phyloP scores from a whole-genome alignment of 2,329 filamentous ascomycete species.

The Monosporascus sp. region DNA sequence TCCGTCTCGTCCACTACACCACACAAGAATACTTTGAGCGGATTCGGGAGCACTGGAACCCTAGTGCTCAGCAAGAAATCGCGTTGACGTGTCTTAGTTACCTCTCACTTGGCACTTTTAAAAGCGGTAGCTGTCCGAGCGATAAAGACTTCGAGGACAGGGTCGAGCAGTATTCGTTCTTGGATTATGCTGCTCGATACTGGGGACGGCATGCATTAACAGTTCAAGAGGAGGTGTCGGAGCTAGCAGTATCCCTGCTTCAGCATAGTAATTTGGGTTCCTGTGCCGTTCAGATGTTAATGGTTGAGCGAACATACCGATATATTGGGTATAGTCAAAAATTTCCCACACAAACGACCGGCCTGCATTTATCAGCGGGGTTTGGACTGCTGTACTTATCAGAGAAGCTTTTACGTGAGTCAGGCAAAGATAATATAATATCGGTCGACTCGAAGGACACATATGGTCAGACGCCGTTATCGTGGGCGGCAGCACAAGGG shows the following conservation, averaged over 20 bases:
- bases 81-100: conserved; percentile 27
- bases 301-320: too few relatives aligned
- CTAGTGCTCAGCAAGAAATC: conserved; percentile 21
- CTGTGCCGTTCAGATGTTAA: neutral
- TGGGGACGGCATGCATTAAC: conserved; percentile 5
- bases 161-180: conserved; percentile 1
- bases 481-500: too few relatives aligned
- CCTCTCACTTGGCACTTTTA: conserved; percentile 22
- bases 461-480: too few relatives aligned
- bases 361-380: too few relatives aligned
- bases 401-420: too few relatives aligned
- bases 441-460: too few relatives aligned
- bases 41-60: conserved; percentile 23
- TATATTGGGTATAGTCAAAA: too few relatives aligned
- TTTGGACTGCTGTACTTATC: too few relatives aligned
- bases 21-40: conserved; percentile 36
- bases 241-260: neutral
- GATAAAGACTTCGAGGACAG: conserved; percentile 1
- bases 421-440: too few relatives aligned
- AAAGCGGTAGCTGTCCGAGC: neutral
- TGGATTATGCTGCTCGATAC: conserved; percentile 6
- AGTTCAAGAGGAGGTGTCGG: neutral
- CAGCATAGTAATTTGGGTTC: neutral
- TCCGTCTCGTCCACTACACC: conserved; percentile 39
- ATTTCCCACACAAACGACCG: too few relatives aligned